Evolutionary conservation across 768 basidiomycete genomes (phyloP), one percentile per base, ranked within the genome.

Genomic region (Phaffia tasmanica): DNA sequence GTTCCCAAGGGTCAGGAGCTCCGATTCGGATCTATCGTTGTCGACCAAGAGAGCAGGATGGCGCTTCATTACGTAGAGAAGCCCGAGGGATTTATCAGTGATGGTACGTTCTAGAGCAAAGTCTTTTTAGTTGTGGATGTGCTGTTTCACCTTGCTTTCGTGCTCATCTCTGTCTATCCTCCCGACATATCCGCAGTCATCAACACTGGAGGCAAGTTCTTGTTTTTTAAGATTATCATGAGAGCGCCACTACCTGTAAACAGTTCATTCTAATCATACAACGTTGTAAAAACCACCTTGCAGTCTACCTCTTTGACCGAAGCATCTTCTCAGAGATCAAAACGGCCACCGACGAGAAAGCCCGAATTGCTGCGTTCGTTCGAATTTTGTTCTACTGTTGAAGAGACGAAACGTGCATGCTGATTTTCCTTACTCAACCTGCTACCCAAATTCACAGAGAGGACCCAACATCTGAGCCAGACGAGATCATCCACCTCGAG

Each of bases 11-110:
- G 79, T 66, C 73, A 74, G 35, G 78, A 78, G 19, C 74, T 70
- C 51, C 72, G 76, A 60, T 80, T 76, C 69, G 79, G 79, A 32
- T 79, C 76, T 69, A 78, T 80, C 71, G 79, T 80, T 11, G 70
- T 72, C 23, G 78, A 80, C 66, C 74, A 73, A 8, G 65, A 71
- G 32, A 75, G 75, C 5, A 55, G 67, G 21, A 75, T 75, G 57
- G 75, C 77, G 49, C 49, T 76, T 47, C 77, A 78, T 67, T 78
- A 79, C 61, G 78, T 79, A 63, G 79, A 80, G 72, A 79, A 79
- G 72, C 79, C 79, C 0, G 78, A 79, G 67, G 74, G 73, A 56
- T 79, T 75, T 75, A 77, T 80, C 64, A 76, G 75, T 9, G 76
- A 77, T 69, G 35, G 35, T 42, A 75, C 74, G 59, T 76, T 79